phyloP scores from a whole-genome alignment of 441 rosid species.

The Gossypium lobatum region DNA sequence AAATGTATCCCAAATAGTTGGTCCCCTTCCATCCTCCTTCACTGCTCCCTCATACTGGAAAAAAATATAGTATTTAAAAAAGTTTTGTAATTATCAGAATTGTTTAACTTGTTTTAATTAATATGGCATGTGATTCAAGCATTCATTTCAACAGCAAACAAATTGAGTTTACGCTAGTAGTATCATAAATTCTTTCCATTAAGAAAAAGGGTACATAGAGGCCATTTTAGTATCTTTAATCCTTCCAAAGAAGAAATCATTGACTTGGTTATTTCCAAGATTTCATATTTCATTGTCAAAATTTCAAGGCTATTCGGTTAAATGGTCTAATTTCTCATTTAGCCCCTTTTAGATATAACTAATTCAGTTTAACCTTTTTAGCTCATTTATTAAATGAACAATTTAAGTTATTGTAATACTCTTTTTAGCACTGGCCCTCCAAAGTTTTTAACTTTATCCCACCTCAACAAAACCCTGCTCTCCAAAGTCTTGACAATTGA shows the following conservation, averaged over 20 bases:
- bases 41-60: conserved; percentile 92
- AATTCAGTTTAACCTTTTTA: no score
- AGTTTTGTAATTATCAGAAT: background rate
- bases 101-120: background rate
- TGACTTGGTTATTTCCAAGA: background rate
- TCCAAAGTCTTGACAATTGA: no score
- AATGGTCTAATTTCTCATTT: no score
- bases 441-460: no score
- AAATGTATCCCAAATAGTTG: conserved; percentile 79
- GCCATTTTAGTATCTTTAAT: background rate
- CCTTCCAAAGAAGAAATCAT: background rate
- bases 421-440: no score
- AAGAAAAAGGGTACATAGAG: background rate
- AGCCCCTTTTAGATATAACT: no score
- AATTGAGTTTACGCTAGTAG: no score
- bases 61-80: background rate
- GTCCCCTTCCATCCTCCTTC: conserved; percentile 80
- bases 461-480: no score
- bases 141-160: background rate
- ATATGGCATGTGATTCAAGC: background rate
- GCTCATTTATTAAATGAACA: no score
- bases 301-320: no score
- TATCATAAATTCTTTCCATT: background rate
- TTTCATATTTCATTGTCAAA: background rate
- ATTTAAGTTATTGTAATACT: no score